Evolutionary conservation across 768 basidiomycete species (phyloP).

Genomic region (Mycena venus): DNA sequence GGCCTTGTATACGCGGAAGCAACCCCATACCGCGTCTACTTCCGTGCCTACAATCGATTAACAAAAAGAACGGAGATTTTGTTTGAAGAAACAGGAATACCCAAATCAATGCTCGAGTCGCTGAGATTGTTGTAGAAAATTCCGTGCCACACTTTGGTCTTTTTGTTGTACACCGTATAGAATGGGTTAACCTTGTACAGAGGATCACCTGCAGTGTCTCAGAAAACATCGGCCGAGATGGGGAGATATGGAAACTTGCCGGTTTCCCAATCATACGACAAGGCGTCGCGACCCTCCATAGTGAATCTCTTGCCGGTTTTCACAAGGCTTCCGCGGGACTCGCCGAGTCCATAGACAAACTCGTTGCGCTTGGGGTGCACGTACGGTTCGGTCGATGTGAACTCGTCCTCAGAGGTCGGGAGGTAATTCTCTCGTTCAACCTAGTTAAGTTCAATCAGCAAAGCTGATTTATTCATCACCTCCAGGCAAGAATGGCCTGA

Average conservation of each 20-base stretch:
- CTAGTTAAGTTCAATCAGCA: background rate
- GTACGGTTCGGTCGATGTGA: constrained; percentile 24
- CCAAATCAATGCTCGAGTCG: constrained; percentile 29
- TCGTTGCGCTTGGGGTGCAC: constrained; percentile 32
- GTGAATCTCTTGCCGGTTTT: constrained; percentile 32
- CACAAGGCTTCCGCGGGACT: constrained; percentile 33
- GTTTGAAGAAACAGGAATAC: background rate
- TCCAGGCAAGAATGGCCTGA: background rate
- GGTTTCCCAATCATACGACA: constrained; percentile 34
- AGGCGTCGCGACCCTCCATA: constrained; percentile 31
- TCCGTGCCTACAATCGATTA: constrained; percentile 22
- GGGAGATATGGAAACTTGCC: background rate
- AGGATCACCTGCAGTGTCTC: constrained; percentile 2
- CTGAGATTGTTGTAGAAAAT: constrained; percentile 37
- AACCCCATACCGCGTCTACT: constrained; percentile 31
- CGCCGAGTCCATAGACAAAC: constrained; percentile 33
- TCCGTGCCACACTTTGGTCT: constrained; percentile 33
- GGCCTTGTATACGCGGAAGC: constrained; percentile 32
- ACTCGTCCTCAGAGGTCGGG: constrained; percentile 32
- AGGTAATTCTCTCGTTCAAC: constrained; percentile 31
- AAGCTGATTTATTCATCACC: background rate
- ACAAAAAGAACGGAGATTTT: background rate
- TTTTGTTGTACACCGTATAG: constrained; percentile 36
- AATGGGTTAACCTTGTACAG: constrained; percentile 35
- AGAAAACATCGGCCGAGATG: background rate